phyloP scores from a whole-genome alignment of 768 basidiomycete species.

The Lactarius psammicola region DNA sequence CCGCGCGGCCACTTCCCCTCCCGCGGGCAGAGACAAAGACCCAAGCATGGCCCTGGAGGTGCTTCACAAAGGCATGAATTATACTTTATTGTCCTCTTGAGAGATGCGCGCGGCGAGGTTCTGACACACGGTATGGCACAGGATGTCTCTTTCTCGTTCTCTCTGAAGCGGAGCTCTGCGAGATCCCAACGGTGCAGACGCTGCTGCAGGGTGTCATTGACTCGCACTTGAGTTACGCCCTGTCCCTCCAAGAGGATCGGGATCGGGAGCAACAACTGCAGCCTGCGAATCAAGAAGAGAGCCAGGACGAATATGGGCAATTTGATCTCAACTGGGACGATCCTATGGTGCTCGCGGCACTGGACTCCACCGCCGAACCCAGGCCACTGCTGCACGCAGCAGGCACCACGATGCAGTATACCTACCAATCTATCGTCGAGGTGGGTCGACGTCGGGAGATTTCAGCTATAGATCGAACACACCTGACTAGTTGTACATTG shows the following conservation, averaged over 20 bases:
- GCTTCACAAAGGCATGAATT: constrained; percentile 17
- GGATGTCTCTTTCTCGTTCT: constrained; percentile 20
- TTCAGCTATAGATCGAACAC: background rate
- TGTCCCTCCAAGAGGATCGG: constrained; percentile 36
- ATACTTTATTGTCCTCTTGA: background rate
- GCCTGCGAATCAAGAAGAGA: constrained; percentile 57
- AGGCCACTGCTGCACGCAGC: background rate
- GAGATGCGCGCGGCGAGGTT: background rate
- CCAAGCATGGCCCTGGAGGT: constrained; percentile 7
- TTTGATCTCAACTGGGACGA: constrained; percentile 62
- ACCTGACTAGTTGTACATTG: background rate
- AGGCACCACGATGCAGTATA: constrained; percentile 11
- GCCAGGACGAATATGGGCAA: constrained; percentile 71
- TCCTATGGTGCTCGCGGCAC: constrained; percentile 53
- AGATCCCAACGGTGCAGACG: constrained; percentile 15
- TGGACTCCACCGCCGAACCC: constrained; percentile 1
- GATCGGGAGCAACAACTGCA: constrained; percentile 32
- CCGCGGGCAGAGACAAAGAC: background rate
- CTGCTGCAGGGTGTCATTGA: constrained; percentile 44
- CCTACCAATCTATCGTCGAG: constrained; percentile 16
- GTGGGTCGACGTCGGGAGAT: background rate
- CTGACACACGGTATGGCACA: constrained; percentile 8
- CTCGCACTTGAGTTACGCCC: constrained; percentile 50
- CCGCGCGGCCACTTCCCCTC: constrained; percentile 37
- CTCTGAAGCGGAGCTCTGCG: constrained; percentile 11